Evolutionary conservation across 1,139 yeast genomes (phyloP).

Genomic region (Nadsonia commutata): DNA sequence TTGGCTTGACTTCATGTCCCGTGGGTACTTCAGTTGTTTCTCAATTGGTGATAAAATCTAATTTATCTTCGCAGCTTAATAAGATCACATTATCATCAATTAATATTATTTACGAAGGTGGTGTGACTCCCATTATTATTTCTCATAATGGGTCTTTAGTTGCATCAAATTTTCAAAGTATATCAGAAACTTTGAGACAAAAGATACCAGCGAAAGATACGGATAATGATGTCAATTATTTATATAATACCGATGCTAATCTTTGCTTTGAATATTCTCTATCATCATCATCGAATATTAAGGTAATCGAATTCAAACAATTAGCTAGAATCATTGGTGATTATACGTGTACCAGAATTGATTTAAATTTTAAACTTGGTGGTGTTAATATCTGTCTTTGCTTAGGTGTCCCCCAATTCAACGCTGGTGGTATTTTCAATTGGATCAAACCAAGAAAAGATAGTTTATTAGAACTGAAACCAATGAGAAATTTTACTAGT

Average conservation of each 20-base stretch:
- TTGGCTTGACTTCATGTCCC: not conserved
- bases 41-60: not conserved
- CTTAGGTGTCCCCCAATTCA: not conserved
- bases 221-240: not conserved
- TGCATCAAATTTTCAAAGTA: conserved; percentile 1
- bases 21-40: not conserved
- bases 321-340: conserved; percentile 14
- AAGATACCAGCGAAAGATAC: too few relatives aligned
- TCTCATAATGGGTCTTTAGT: conserved; percentile 9
- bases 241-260: conserved; percentile 10
- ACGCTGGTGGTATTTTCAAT: not conserved
- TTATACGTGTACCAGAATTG: not conserved
- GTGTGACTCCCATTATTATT: conserved; percentile 10
- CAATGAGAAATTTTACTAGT: not conserved
- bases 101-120: conserved; percentile 5
- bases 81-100: not conserved
- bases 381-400: not conserved
- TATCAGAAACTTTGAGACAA: conserved; percentile 2
- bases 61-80: not conserved
- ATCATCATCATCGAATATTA: not conserved
- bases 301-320: conserved; percentile 17
- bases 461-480: conserved; percentile 3
- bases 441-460: not conserved
- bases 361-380: not conserved
- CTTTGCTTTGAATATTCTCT: conserved; percentile 13